Conservation (phyloP, 148 eudicot genomes). For the Rhododendron henanense region DNA sequence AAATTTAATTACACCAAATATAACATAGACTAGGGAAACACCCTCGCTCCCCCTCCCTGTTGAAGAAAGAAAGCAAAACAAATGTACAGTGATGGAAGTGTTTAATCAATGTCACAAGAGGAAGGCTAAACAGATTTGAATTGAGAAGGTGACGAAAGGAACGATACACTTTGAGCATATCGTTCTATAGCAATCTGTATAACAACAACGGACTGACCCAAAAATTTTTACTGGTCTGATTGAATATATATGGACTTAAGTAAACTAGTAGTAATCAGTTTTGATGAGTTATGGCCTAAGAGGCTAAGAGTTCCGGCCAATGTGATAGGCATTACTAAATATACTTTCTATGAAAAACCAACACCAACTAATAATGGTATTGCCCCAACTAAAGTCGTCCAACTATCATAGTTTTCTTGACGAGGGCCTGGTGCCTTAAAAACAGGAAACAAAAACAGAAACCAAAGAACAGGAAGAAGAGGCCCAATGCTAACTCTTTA, state of each 20-base stretch:
- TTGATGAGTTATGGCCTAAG: not conserved
- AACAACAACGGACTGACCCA: not conserved
- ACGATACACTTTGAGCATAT: not conserved
- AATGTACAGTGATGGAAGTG: not conserved
- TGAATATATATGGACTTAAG: not conserved
- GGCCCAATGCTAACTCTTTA: slow-evolving; percentile 28
- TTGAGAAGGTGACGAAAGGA: not conserved
- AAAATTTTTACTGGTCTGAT: not conserved
- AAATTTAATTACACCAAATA: not conserved
- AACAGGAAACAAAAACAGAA: not conserved
- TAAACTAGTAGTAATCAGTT: not conserved
- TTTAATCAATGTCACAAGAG: not conserved
- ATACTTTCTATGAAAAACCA: not conserved
- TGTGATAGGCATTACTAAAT: not conserved
- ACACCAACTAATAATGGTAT: not conserved
- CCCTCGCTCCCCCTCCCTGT: not conserved
- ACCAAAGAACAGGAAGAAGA: not conserved
- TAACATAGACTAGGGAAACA: not conserved
- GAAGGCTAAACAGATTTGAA: not conserved
- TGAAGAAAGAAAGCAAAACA: not conserved
- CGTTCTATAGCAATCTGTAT: not conserved
- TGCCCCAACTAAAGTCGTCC: not conserved
- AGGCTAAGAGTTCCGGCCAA: not conserved
- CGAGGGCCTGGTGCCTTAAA: not conserved
- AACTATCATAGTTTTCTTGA: not conserved